Evolutionary conservation across 2,329 filamentous ascomycete genomes (phyloP).

Genomic region (Chalara sp.): DNA sequence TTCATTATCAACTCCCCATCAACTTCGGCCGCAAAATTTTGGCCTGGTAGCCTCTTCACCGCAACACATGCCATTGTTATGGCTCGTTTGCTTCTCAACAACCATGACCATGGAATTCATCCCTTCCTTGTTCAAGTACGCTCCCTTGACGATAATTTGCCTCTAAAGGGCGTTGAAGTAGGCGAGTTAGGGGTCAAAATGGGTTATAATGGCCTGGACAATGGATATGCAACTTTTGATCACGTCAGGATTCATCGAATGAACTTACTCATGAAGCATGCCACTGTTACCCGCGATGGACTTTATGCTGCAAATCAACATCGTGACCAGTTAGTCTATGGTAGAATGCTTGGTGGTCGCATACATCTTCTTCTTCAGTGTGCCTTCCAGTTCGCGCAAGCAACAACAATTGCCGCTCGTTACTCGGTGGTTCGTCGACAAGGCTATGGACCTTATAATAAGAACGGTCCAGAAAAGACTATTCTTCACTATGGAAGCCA

Average conservation of each 20-base stretch:
- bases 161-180: conserved; percentile 22
- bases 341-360: conserved; percentile 6
- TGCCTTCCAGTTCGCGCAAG: too few relatives aligned
- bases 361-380: conserved; percentile 12
- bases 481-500: too few relatives aligned
- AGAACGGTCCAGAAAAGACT: too few relatives aligned
- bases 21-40: conserved; percentile 25
- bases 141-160: conserved; percentile 19
- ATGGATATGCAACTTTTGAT: conserved; percentile 29
- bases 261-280: conserved; percentile 26
- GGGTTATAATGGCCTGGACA: conserved; percentile 24
- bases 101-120: conserved; percentile 24
- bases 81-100: conserved; percentile 23
- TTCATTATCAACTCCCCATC: conserved; percentile 27
- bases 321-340: conserved; percentile 23
- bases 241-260: conserved; percentile 27
- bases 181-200: conserved; percentile 26
- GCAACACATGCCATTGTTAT: conserved; percentile 26
- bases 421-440: too few relatives aligned
- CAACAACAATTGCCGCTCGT: too few relatives aligned
- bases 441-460: too few relatives aligned
- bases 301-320: conserved; percentile 23
- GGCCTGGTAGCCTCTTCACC: conserved; percentile 24
- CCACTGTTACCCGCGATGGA: conserved; percentile 25
- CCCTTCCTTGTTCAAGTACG: conserved; percentile 26